Evolutionary conservation across 192 early-diverging fungal species (phyloP), one percentile per base, ranked within the genome.

Genomic region (Lobosporangium transversale): DNA sequence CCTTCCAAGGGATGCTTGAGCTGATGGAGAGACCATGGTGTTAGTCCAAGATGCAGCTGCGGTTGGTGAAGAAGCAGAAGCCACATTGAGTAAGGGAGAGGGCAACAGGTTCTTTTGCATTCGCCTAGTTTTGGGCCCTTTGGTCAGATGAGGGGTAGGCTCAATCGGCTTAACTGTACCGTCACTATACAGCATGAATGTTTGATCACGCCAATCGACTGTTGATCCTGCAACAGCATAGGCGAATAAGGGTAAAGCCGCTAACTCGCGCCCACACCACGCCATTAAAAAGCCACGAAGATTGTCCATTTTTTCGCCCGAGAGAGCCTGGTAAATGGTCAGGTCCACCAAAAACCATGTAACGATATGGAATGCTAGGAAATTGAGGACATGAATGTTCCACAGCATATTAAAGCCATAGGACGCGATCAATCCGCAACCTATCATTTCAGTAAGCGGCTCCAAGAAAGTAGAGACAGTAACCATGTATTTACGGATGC

Each of bases 401-500:
- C 83, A 88, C 43, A 94, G 71, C 31, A 81, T 36, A 45, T 79
- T 68, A 49, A 89, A 86, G 7, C 89, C 92, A 70, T 88, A 93
- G 7, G 92, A 86, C 7, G 89, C 90, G 35, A 93, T 78, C 3
- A 89, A 37, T 17, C 93, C 93, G 69, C 90, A 88, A 18, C 96
- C 49, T 27, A 98, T 81, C 21, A 92, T 95, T 71, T 97, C 95
- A 10, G 92, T 94, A 42, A 96, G 85, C n/a, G 97, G 97, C 83
- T 99, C 97, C 3, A 90, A 71, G 6, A 97, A 62, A 14, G 97
- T 99, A 0, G 96, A 96, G 31, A 82, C 83, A 0, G 94, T 89
- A 9, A 96, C 94, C 4, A 93, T 94, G 79, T 95, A 98, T 79
- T 97, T 98, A 54, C 97, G 86, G 57, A 95, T 90, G 32, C 97